Base-by-base conservation (phyloP, 495 filamentous ascomycete species). In the Hypomontagnella submonticulosa region DNA sequence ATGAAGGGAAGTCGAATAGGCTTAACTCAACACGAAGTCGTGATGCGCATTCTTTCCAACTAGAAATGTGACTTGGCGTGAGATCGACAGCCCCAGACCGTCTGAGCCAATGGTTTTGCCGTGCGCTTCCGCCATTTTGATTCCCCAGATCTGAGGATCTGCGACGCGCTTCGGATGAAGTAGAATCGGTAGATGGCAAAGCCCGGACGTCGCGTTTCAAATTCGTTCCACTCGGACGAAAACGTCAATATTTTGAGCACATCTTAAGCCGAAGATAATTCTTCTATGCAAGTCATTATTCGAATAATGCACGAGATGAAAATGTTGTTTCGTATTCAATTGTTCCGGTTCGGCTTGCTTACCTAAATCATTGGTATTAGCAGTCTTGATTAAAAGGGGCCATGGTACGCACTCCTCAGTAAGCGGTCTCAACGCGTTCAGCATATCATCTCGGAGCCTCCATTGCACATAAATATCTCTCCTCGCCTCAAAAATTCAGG, bases 31-130 rank as follows among this genome's bases (percentile, higher is more conserved):
- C 36, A 18, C 13, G 42, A 49, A 13, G 9, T 4, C 2, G 23
- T 11, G 23, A 27, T 27, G 23, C 20, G 23, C 7, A 19, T 19
- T 13, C 36, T 9, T 18, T 60, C 43, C 47, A 46, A 37, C 43
- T 44, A 40, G 44, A 52, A 56, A 20, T 51, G 34, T 1, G 1
- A 2, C 52, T 67, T 67, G 64, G 64, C 48, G 65, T 59, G 36
- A n/a, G 65, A 68, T 68, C 65, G 48, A 16, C 65, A 43, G 42
- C 48, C 64, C 53, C 48, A 57, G 60, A 63, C 57, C 13, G 57
- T 53, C 57, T 20, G 38, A 48, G 64, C 61, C 61, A 62, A 62
- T 54, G 27, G 53, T 27, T 9, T n/a, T 23, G 27, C 18, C 4
- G 42, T 56, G 34, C 36, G 36, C 30, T 34, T 32, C 11, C 34